These are phyloP conservation scores for Globisporangium cystogenes DNA, from an alignment of 352 stramenopile genomes.

Conservation along the genomic window DNA sequence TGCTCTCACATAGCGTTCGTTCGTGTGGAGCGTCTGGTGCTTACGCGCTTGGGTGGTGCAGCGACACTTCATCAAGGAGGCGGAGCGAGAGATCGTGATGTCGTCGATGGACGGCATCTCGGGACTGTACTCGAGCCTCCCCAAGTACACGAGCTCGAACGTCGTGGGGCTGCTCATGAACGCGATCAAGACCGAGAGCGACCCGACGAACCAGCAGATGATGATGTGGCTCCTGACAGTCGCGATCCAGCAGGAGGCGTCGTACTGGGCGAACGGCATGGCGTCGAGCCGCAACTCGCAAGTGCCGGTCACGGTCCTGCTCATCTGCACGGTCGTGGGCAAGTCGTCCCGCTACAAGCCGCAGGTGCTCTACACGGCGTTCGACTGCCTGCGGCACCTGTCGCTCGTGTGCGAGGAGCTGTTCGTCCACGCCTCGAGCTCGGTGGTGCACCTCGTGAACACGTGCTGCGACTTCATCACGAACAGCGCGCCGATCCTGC, in stretches of 20 bases:
- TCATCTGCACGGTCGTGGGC: constrained; percentile 79
- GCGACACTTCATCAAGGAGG: constrained; percentile 73
- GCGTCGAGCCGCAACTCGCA: constrained; percentile 82
- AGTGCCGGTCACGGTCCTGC: constrained; percentile 78
- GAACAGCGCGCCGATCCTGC: constrained; percentile 63
- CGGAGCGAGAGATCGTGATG: constrained; percentile 62
- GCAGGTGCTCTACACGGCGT: constrained; percentile 79
- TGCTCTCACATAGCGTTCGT: too few relatives aligned
- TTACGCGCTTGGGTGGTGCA: constrained; percentile 7
- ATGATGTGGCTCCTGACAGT: constrained; percentile 86
- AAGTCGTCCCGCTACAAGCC: constrained; percentile 81
- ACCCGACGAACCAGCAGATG: constrained; percentile 88
- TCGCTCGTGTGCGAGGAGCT: constrained; percentile 74
- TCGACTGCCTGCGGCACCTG: constrained; percentile 81
- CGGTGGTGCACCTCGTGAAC: constrained; percentile 77
- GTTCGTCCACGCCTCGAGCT: constrained; percentile 69
- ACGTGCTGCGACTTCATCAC: constrained; percentile 85
- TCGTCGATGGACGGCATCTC: constrained; percentile 57
- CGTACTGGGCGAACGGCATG: constrained; percentile 74
- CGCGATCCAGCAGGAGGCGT: constrained; percentile 82
- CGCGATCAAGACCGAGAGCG: constrained; percentile 72
- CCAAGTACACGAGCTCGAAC: constrained; percentile 83
- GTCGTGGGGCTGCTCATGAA: constrained; percentile 80
- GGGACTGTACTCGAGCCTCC: constrained; percentile 73
- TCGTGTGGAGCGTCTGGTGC: not conserved